Evolutionary conservation across 148 eudicot species (phyloP), one percentile per base, ranked within the genome.

Genomic region (Diospyros kaki): DNA sequence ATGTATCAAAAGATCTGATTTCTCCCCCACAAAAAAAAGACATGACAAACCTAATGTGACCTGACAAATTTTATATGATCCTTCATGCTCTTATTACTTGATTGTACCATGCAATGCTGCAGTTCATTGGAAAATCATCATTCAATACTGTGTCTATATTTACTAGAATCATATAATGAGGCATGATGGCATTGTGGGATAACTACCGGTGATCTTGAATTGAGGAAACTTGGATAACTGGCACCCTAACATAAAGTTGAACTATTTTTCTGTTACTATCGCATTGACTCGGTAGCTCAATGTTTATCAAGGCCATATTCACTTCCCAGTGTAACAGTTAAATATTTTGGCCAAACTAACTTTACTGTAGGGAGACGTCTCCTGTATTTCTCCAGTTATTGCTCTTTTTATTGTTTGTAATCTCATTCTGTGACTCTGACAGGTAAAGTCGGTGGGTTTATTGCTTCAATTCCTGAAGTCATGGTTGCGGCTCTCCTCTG

Each of bases 361-460:
- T 48, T 48, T 48, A 48, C 52, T 48, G 52, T 48, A 48, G 6
- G 9, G 64, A 3, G 64, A 2, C 40, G 10, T 60, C 41, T n/a
- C 64, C 53, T 8, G 54, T 5, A 10, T 73, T 43, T 64, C 15
- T 50, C 9, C 28, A 28, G 17, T 62, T 43, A 62, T 55, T 54
- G 15, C 53, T 66, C 28, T 12, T 61, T 44, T 50, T 13, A 12
- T 28, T 61, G 61, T 71, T 54, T 44, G 73, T 40, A 38, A 6
- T 61, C 50, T 53, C 10, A 15, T 66, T 55, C 64, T 10, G 56
- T 7, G 54, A 44, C 18, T 54, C 38, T 73, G 12, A 10, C 87
- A 94, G 98, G 98, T 85, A 94, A 94, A 84, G 97, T 94, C 15
- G 98, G 98, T 77, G 98, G 98, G 9, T 90, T 94, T 78, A 85